Base-by-base conservation (phyloP, 345 rosid species). In the Aquilaria yunnanensis region DNA sequence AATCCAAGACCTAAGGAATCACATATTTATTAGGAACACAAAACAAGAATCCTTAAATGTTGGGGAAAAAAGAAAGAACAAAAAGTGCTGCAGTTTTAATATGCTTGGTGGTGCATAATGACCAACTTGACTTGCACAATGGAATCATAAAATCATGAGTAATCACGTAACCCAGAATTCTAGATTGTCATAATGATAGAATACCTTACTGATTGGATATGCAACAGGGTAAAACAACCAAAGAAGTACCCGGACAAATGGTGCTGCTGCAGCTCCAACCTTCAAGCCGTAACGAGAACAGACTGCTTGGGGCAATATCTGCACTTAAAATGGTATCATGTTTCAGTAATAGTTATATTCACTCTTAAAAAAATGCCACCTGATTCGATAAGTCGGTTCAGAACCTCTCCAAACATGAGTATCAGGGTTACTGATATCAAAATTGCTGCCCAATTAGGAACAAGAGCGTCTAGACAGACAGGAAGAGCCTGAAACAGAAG, bases 141-240 rank as follows among this genome's bases (percentile, higher is more conserved):
- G 55, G 30, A 53, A 52, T 43, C 12, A 23, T 23, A 23, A 23
- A 23, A 0, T 23, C 23, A 23, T 23, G 23, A 16, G 8, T 14
- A 14, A 37, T 16, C 4, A 59, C 23, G 33, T 55, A 14, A 12
- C 59, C n/a, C 51, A 33, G 47, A 3, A 32, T 46, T 53, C 49
- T 5, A 3, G 34, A 65, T 47, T 10, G 32, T 31, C 34, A 62
- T 23, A 47, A 32, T 54, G 45, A 57, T 10, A 29, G 57, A 48
- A 61, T 78, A 87, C 96, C 94, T 93, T 93, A 72, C 98, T 93
- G 67, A 90, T 88, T 32, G 99, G 99, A 83, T 90, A 94, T 55
- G 99, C 77, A 60, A 94, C 51, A 12, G 96, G 97, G 54, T 70
- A 90, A 83, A 94, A 94, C 2, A 90, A 56, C 16, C 82, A 3